Percentiles rank a stretch among this genome's conserved stretches.
Conservation (phyloP, 2,329 filamentous ascomycete genomes). For the Chaetomium strumarium region DNA sequence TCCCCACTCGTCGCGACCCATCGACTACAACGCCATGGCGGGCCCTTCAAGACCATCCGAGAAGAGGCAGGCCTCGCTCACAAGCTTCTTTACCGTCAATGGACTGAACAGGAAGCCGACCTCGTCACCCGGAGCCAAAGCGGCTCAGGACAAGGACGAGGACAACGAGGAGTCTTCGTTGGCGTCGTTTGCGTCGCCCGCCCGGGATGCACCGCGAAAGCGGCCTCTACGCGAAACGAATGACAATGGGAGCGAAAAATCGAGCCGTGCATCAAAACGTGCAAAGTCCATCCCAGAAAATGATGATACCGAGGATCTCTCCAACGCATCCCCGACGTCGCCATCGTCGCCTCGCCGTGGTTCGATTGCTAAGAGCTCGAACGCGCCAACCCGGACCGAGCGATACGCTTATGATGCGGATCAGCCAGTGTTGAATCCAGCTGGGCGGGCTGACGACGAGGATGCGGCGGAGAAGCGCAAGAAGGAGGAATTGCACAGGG, state of each 20-base stretch:
- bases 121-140: conserved; percentile 24
- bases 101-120: conserved; percentile 28
- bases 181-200: conserved; percentile 30
- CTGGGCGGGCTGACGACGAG: conserved; percentile 29
- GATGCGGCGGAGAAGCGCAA: conserved; percentile 46
- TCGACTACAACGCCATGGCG: conserved; percentile 29
- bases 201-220: conserved; percentile 37
- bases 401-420: conserved; percentile 47
- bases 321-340: conserved; percentile 32
- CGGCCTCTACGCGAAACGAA: conserved; percentile 45
- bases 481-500: conserved; percentile 69
- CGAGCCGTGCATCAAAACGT: conserved; percentile 39
- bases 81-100: conserved; percentile 69
- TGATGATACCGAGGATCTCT: conserved; percentile 27
- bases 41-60: conserved; percentile 36
- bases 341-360: conserved; percentile 22
- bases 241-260: conserved; percentile 39
- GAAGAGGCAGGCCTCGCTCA: conserved; percentile 76
- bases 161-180: conserved; percentile 14
- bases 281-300: conserved; percentile 34
- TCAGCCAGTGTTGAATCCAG: conserved; percentile 34
- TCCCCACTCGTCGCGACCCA: not conserved
- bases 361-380: conserved; percentile 19
- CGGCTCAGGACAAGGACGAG: not conserved
- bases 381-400: conserved; percentile 39